These are phyloP conservation scores for Chlorella sp. DNA, from an alignment of 139 green algal species.

Conservation along the genomic window DNA sequence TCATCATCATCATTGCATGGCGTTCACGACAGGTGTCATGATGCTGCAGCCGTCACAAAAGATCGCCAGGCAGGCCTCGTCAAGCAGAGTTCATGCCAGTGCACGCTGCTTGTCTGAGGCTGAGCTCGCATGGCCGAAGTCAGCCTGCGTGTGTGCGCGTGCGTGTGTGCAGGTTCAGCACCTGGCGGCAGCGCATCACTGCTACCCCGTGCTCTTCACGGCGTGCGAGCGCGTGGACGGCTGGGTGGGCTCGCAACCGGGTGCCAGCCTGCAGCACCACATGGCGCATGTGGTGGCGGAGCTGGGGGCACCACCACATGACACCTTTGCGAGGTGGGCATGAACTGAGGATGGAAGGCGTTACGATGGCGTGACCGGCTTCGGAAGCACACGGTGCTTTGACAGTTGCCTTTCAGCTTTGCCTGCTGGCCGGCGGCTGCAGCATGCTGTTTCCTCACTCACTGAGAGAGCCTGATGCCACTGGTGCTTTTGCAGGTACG, in stretches of 20 bases:
- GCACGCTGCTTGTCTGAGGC: too few relatives aligned
- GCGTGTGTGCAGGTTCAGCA: constrained; percentile 31
- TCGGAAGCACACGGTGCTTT: background rate
- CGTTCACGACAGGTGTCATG: too few relatives aligned
- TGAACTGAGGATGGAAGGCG: too few relatives aligned
- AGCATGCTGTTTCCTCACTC: background rate
- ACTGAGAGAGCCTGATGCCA: background rate
- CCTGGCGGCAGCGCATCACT: constrained; percentile 30
- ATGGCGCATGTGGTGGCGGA: constrained; percentile 20
- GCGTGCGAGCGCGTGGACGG: constrained; percentile 13
- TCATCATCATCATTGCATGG: too few relatives aligned
- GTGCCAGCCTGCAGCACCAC: constrained; percentile 21
- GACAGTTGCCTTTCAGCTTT: background rate
- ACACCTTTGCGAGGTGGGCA: constrained; percentile 21
- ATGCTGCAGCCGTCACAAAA: too few relatives aligned
- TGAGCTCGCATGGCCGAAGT: too few relatives aligned
- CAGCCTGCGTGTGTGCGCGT: too few relatives aligned
- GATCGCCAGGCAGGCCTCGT: too few relatives aligned
- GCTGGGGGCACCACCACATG: constrained; percentile 5
- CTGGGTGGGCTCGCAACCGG: background rate
- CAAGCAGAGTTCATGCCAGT: too few relatives aligned
- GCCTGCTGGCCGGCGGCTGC: background rate
- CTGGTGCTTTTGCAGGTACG: background rate
- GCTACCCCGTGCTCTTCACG: constrained; percentile 27
- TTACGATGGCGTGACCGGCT: background rate